phyloP scores from a whole-genome alignment of 2,329 filamentous ascomycete genomes.

The Colletotrichum cuscutae region DNA sequence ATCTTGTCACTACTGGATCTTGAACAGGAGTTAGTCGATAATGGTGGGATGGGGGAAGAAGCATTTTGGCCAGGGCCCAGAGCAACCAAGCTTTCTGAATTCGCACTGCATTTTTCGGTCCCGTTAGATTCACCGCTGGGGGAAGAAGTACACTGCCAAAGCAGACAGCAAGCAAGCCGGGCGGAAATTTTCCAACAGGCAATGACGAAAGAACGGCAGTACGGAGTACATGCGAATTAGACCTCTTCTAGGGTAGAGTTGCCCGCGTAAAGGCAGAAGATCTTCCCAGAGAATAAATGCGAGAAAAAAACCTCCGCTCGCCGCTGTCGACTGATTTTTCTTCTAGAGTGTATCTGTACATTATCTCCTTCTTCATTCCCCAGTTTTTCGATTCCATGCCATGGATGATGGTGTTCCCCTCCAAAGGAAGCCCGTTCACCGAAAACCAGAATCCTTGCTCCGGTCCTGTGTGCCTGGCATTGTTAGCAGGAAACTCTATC shows the following conservation, averaged over 20 bases:
- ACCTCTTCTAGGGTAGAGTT: not conserved
- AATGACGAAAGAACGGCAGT: conserved; percentile 10
- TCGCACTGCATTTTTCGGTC: conserved; percentile 1
- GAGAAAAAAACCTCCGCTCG: not conserved
- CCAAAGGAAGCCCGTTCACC: conserved; percentile 4
- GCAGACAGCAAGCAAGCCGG: not conserved
- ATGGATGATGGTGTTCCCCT: conserved; percentile 10
- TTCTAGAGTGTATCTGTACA: not conserved
- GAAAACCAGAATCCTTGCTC: conserved; percentile 21
- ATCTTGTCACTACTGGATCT: not conserved
- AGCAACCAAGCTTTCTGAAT: not conserved
- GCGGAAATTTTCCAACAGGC: not conserved
- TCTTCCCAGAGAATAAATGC: not conserved
- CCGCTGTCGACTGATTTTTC: not conserved
- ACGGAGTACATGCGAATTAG: not conserved
- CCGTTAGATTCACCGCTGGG: not conserved
- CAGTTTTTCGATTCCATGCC: conserved; percentile 22
- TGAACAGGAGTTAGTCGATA: not conserved
- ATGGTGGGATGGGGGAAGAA: not conserved
- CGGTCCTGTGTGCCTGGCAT: not conserved
- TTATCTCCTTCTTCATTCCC: conserved; percentile 3
- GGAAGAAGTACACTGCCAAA: not conserved
- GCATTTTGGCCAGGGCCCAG: too few species aligned
- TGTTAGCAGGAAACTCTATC: not conserved
- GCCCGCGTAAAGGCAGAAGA: conserved; percentile 5